Evolutionary conservation across 768 basidiomycete species (phyloP).

Genomic region (Boletus vinaceobasis): DNA sequence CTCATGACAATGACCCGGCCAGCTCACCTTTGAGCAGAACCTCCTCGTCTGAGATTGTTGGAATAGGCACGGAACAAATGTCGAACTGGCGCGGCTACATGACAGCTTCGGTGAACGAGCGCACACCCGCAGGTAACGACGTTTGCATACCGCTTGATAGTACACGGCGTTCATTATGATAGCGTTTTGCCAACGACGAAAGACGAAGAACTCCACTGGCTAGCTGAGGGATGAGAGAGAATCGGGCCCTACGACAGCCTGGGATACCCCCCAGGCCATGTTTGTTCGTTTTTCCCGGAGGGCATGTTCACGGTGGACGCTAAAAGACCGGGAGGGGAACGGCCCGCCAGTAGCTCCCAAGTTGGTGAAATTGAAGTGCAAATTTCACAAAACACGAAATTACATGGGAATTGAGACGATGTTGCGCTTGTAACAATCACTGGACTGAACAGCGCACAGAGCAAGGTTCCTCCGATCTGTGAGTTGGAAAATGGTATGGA

Average conservation of each 20-base stretch:
- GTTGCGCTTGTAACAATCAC: too few species aligned
- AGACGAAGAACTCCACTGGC: background rate
- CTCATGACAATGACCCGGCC: background rate
- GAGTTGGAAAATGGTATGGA: too few species aligned
- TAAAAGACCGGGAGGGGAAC: background rate
- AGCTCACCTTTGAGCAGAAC: conserved; percentile 55
- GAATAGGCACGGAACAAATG: conserved; percentile 49
- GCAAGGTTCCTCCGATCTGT: too few species aligned
- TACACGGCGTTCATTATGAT: conserved; percentile 47
- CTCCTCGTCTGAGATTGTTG: conserved; percentile 50
- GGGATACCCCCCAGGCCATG: conserved; percentile 1
- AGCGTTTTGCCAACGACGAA: background rate
- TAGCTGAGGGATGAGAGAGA: background rate
- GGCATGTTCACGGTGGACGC: background rate
- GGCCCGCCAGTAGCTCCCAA: too few species aligned
- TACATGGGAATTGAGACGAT: too few species aligned
- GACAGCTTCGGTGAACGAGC: background rate
- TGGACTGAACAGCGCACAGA: too few species aligned
- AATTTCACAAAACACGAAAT: too few species aligned
- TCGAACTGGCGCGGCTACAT: conserved; percentile 48
- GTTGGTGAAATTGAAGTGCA: too few species aligned
- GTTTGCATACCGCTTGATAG: conserved; percentile 37
- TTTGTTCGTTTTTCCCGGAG: background rate
- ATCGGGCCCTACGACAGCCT: conserved; percentile 4
- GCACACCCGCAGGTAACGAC: conserved; percentile 1